Evolutionary conservation across 2,329 filamentous ascomycete species (phyloP), one percentile per base, ranked within the genome.

Genomic region (Endoconidiophora polonica): DNA sequence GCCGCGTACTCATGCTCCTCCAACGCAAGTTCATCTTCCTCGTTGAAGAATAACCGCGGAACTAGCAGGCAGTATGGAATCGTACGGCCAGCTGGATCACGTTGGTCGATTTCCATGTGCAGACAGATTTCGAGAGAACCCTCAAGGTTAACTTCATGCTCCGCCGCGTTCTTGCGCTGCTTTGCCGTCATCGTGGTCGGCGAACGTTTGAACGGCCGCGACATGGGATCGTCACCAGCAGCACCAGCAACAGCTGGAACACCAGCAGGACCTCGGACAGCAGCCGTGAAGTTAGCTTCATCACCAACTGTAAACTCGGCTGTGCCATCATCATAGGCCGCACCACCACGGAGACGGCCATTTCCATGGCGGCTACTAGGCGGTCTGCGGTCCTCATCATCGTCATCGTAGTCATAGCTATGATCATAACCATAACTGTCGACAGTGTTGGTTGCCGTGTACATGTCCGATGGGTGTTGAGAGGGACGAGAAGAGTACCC

Each of bases 41-140:
- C 66, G 2, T 75, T 71, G 52, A 79, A 80, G 64, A 72, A 73
- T 47, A 98, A 67, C 48, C 79, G 77, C 9, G 93, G 91, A 4
- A 98, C 81, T 1, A 96, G 72, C 4, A 98, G 67, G 38, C 86
- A 73, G 62, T 98, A 98, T 6, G 87, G 86, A 46, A 79, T 76
- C 0, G 91, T 98, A 55, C 86, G 86, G 12, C 91, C 93, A 0
- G 83, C 74, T 0, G 91, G 90, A 58, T 98, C 87, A 55, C 77
- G 79, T 42, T 84, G 76, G 58, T 82, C 87, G 54, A 95, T 78
- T 65, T 98, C 91, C 55, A 94, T 79, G 58, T 95, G 94, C 41
- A 98, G 66, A 46, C 79, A 83, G 36, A 98, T 81, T 56, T 95
- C 87, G 7, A 98, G 68, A 0, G 86, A 87, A 26, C 82, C 83